Percentiles rank a stretch among this genome's conserved stretches.
phyloP scores from a whole-genome alignment of 2,329 filamentous ascomycete genomes.

The Fusarium tjaetaba region DNA sequence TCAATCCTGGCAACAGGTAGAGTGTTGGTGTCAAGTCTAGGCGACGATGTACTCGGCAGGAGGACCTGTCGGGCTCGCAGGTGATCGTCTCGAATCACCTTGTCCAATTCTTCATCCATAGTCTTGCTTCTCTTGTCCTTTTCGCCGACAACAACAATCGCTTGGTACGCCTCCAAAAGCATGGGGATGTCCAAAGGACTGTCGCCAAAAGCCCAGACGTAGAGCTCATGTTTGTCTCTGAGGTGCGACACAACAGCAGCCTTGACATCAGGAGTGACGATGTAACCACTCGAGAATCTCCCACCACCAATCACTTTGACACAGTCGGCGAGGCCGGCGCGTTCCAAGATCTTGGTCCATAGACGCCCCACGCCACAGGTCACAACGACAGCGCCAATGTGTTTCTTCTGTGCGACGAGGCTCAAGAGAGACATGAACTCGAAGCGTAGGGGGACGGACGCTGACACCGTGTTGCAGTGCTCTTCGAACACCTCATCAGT shows the following conservation, averaged over 20 bases:
- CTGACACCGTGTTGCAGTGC: conserved; percentile 57
- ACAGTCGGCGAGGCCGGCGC: conserved; percentile 50
- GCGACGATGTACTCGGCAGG: conserved; percentile 51
- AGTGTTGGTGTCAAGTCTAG: conserved; percentile 53
- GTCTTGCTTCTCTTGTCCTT: conserved; percentile 56
- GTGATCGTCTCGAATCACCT: conserved; percentile 51
- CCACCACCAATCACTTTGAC: conserved; percentile 65
- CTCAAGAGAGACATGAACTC: conserved; percentile 59
- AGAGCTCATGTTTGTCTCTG: conserved; percentile 49
- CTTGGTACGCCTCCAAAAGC: conserved; percentile 62
- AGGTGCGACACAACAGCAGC: conserved; percentile 56
- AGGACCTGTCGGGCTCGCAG: conserved; percentile 59
- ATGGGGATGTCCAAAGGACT: conserved; percentile 67
- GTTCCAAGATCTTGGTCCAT: conserved; percentile 65
- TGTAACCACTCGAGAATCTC: conserved; percentile 55
- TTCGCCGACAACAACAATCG: conserved; percentile 65
- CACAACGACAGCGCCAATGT: conserved; percentile 60
- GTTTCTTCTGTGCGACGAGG: conserved; percentile 39
- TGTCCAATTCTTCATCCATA: conserved; percentile 59
- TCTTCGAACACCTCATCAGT: conserved; percentile 53
- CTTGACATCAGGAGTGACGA: conserved; percentile 64
- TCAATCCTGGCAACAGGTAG: conserved; percentile 56
- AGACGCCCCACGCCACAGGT: conserved; percentile 64
- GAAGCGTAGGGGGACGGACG: conserved; percentile 53
- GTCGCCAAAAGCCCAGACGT: conserved; percentile 69